Conservation (phyloP, 2,329 filamentous ascomycete species). For the Talaromyces sp. region DNA sequence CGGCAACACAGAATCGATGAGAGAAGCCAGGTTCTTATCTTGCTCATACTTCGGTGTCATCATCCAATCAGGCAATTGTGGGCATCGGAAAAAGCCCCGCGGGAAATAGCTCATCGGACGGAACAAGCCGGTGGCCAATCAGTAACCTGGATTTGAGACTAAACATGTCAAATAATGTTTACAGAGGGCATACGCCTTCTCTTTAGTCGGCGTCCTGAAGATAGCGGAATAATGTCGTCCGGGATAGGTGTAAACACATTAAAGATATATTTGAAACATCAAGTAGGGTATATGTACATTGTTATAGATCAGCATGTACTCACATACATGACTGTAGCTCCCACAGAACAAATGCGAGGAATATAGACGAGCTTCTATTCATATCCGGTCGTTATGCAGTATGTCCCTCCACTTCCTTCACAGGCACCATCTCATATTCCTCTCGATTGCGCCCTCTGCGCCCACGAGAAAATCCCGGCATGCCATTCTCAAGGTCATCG, state of each 20-base stretch:
- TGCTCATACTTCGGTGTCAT: constrained; percentile 1
- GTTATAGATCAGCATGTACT: constrained; percentile 8
- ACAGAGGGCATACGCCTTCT: neutral
- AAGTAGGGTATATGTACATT: constrained; percentile 10
- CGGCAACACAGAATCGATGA: neutral
- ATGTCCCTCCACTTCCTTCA: constrained; percentile 31
- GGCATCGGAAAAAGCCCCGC: constrained; percentile 30
- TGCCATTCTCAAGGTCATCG: constrained; percentile 20
- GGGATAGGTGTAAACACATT: neutral
- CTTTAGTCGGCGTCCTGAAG: neutral
- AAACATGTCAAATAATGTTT: neutral
- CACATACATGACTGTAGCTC: neutral
- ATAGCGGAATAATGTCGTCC: neutral
- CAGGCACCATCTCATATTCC: constrained; percentile 35
- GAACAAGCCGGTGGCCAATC: neutral
- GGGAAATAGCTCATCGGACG: constrained; percentile 9
- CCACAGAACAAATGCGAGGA: constrained; percentile 1
- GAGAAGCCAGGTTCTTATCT: constrained; percentile 2
- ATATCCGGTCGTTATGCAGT: constrained; percentile 26
- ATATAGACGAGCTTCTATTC: constrained; percentile 11
- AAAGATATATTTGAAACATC: neutral
- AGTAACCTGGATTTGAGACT: neutral
- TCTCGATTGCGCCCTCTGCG: constrained; percentile 29
- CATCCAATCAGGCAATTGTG: constrained; percentile 12
- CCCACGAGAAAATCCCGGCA: constrained; percentile 29